Percentiles rank a stretch among this genome's conserved stretches.
phyloP scores from a whole-genome alignment of 2,329 filamentous ascomycete species.

The Talaromyces verruculosus region DNA sequence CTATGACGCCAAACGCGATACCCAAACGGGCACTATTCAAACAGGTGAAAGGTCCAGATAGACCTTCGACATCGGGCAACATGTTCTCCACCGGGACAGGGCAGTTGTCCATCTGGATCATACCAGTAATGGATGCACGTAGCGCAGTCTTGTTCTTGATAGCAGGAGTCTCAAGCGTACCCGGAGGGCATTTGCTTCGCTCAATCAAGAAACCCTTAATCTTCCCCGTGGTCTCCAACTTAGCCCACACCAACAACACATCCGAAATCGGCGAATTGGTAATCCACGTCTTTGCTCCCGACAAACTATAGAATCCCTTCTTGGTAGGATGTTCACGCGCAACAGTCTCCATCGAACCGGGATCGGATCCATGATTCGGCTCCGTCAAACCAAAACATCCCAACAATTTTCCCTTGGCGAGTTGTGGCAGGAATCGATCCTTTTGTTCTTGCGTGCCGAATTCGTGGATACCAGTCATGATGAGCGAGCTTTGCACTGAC shows the following conservation, averaged over 20 bases:
- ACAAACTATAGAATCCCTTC: constrained; percentile 76
- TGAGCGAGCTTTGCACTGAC: constrained; percentile 90
- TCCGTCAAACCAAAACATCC: constrained; percentile 90
- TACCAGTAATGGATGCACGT: constrained; percentile 89
- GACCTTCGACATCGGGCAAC: constrained; percentile 85
- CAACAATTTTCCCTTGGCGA: constrained; percentile 79
- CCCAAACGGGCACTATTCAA: constrained; percentile 91
- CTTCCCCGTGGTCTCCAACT: constrained; percentile 85
- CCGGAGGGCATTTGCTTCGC: constrained; percentile 76
- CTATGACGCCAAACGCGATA: constrained; percentile 91
- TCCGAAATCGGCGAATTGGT: constrained; percentile 91
- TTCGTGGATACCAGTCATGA: constrained; percentile 88
- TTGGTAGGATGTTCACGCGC: constrained; percentile 83
- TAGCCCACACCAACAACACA: constrained; percentile 86
- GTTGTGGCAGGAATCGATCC: constrained; percentile 73
- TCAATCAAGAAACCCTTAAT: constrained; percentile 92
- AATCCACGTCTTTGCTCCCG: constrained; percentile 90
- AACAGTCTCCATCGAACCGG: constrained; percentile 83
- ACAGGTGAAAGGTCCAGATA: constrained; percentile 87
- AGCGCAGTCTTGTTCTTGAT: constrained; percentile 96
- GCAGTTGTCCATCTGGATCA: constrained; percentile 93
- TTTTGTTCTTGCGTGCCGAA: constrained; percentile 86
- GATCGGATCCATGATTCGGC: constrained; percentile 89
- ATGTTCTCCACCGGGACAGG: constrained; percentile 89
- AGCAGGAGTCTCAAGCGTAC: constrained; percentile 84